phyloP scores from a whole-genome alignment of 2,329 filamentous ascomycete species.

The Intubia oerlemansii region DNA sequence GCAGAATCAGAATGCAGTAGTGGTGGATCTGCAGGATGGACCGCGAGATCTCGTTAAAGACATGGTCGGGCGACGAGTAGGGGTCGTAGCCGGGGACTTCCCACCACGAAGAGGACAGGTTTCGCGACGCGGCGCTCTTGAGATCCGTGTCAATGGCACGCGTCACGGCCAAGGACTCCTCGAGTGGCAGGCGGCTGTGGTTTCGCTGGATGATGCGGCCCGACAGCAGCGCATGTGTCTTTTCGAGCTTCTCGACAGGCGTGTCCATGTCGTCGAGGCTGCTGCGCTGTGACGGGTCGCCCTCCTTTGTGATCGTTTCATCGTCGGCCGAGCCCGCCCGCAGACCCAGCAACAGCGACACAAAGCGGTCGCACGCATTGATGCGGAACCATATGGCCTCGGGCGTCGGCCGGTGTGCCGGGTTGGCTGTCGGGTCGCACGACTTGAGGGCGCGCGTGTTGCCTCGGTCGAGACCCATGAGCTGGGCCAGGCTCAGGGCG shows the following conservation, averaged over 20 bases:
- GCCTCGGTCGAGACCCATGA: constrained; percentile 24
- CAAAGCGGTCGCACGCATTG: constrained; percentile 25
- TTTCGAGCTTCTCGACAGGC: constrained; percentile 21
- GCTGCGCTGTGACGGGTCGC: background rate
- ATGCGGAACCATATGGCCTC: constrained; percentile 25
- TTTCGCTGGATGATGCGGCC: constrained; percentile 27
- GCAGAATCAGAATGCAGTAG: constrained; percentile 25
- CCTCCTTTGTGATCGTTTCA: background rate
- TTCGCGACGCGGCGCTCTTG: constrained; percentile 15
- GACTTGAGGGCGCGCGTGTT: constrained; percentile 15
- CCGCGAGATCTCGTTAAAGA: constrained; percentile 13
- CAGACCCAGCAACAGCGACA: constrained; percentile 28
- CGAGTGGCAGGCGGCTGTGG: constrained; percentile 17
- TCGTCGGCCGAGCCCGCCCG: constrained; percentile 21
- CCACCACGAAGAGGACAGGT: constrained; percentile 28
- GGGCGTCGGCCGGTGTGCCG: constrained; percentile 11
- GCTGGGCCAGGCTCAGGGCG: constrained; percentile 26
- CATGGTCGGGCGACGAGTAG: constrained; percentile 6
- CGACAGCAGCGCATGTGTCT: constrained; percentile 19
- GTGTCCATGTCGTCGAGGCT: constrained; percentile 11
- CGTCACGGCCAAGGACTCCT: constrained; percentile 18
- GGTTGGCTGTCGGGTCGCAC: constrained; percentile 16
- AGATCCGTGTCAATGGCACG: constrained; percentile 26
- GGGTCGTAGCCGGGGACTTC: constrained; percentile 13
- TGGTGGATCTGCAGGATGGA: constrained; percentile 28